Evolutionary conservation across 176 grass and related monocot species (phyloP).

Genomic region (Pontederia crassipes): DNA sequence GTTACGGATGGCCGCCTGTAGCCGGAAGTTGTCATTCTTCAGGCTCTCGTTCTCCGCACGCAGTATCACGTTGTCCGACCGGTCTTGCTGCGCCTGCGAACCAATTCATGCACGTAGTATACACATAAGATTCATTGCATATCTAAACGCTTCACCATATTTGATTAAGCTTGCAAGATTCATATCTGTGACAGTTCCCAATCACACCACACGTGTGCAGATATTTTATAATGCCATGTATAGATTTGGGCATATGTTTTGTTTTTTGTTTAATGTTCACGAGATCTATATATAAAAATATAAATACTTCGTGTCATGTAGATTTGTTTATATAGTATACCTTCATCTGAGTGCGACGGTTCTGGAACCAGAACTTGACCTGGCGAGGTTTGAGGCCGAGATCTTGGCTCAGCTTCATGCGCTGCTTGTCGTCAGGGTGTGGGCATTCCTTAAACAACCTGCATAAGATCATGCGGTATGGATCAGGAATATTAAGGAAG

Average conservation of each 20-base stretch:
- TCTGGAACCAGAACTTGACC: constrained; percentile 99
- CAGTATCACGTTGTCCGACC: constrained; percentile 73
- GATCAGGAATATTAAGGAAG: not conserved
- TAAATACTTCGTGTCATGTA: too few species aligned
- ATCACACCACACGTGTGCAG: too few species aligned
- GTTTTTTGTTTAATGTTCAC: too few species aligned
- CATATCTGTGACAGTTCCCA: too few species aligned
- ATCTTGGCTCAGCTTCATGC: constrained; percentile 90
- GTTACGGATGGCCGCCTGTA: constrained; percentile 81
- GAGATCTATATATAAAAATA: too few species aligned
- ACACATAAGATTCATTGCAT: too few species aligned
- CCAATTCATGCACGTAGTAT: too few species aligned
- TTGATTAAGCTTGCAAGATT: too few species aligned
- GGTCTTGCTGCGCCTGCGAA: constrained; percentile 79
- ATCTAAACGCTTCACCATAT: too few species aligned
- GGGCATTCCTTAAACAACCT: constrained; percentile 99
- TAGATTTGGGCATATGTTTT: too few species aligned
- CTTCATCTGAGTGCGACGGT: constrained; percentile 95
- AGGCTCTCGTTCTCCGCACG: constrained; percentile 96
- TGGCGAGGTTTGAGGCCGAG: constrained; percentile 86
- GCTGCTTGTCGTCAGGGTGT: constrained; percentile 97
- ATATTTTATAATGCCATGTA: too few species aligned
- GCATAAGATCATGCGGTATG: not conserved
- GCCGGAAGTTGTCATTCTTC: constrained; percentile 89
- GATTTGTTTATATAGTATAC: too few species aligned